These are phyloP conservation scores for Macrotyloma uniflorum DNA, from an alignment of 306 rosid genomes.

Conservation along the genomic window DNA sequence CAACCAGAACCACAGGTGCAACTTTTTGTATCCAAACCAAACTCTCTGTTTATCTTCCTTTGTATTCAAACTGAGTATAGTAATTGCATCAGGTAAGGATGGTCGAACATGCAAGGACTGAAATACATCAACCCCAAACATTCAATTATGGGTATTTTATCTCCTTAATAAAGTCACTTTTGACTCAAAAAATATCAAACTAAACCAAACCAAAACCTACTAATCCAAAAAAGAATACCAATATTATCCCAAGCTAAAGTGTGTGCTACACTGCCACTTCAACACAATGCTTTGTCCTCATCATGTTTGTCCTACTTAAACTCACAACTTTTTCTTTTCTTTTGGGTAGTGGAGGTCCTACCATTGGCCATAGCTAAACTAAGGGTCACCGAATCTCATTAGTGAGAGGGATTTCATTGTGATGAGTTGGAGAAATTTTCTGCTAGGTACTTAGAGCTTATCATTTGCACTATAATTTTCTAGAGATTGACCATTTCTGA, in stretches of 20 bases:
- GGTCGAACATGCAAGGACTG: background rate
- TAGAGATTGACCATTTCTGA: background rate
- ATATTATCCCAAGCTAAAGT: background rate
- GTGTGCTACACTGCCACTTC: background rate
- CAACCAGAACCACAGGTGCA: background rate
- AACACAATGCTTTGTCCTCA: background rate
- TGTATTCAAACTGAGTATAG: background rate
- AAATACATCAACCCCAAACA: background rate
- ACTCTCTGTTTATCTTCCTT: background rate
- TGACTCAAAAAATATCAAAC: background rate
- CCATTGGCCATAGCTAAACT: background rate
- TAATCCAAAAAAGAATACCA: background rate
- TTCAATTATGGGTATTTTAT: background rate
- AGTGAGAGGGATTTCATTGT: background rate
- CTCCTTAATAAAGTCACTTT: background rate
- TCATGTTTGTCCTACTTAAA: background rate
- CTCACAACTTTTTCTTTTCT: background rate
- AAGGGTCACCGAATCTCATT: background rate
- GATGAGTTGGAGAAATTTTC: background rate
- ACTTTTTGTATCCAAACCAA: background rate
- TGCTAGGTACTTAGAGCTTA: background rate
- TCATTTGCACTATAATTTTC: background rate
- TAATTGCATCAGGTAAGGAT: background rate
- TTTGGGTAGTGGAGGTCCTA: slow-evolving; percentile 18
- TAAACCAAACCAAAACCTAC: background rate